Base-by-base conservation (phyloP, 2,329 filamentous ascomycete genomes). In the Xylariales sp. region DNA sequence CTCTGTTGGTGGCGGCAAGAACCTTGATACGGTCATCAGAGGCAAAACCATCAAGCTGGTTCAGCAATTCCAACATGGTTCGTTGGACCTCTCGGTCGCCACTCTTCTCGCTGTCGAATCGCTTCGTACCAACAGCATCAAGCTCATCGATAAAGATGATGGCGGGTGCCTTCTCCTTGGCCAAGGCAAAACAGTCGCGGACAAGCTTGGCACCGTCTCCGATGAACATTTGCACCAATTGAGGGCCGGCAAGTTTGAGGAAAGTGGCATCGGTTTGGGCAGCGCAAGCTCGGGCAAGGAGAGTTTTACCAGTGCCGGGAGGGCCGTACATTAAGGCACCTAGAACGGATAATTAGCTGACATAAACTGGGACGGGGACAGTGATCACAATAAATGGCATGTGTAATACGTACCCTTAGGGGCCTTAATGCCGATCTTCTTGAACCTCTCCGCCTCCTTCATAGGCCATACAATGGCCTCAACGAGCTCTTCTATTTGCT, bases 81-180 rank as follows among this genome's bases (percentile, higher is more conserved):
- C 93, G 81, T 69, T 98, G 93, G 29, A 98, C 93, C 69, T 98
- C 93, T 63, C 93, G 80, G 63, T 98, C 93, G 67, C 93, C 93
- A 43, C 86, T 93, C 76, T 97, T 98, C 61, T 97, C 90, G 51
- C 88, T 95, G 64, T 98, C 93, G 70, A 98, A 98, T 58, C 93
- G 91, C 70, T 97, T 97, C 38, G 91, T 97, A 50, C 93, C 93
- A n/a, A 98, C 85, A 41, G 93, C 93, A 61, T 98, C 93, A 47
- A 98, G 71, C 67, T 98, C 93, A 67, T 98, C 93, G 55, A 98
- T 97, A 74, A 98, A 98, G 65, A 98, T 98, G 64, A 98, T 98
- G 41, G 93, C 89, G 1, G 93, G 94, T 0, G 93, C 93, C 74
- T 98, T 98, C 67, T 98, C 93, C 65, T 98, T 98, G 38, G 93